A percentile compares a stretch with the other conserved stretches of the same genome.
These are phyloP conservation scores for Coleophoma cylindrospora DNA, from an alignment of 2,329 filamentous ascomycete genomes.

Conservation along the genomic window DNA sequence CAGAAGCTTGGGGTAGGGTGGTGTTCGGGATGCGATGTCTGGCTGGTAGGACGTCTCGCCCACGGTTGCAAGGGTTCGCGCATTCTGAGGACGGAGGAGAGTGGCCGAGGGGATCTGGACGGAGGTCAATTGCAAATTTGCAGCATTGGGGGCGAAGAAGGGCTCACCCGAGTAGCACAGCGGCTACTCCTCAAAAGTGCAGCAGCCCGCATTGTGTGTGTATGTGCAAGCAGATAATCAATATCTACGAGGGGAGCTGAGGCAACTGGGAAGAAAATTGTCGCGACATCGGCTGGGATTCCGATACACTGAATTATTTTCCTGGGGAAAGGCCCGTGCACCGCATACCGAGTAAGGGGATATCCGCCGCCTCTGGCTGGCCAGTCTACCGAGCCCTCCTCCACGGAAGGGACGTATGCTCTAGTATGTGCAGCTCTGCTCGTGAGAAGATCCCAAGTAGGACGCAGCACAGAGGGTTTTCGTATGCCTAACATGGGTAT, in stretches of 20 bases:
- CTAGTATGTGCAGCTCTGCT: no score
- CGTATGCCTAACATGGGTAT: no score
- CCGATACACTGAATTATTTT: no score
- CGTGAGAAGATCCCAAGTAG: no score
- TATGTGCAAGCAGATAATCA: neutral
- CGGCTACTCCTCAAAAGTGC: conserved; percentile 25
- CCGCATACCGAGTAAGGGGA: no score
- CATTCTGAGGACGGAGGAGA: conserved; percentile 10
- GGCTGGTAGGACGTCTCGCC: conserved; percentile 16
- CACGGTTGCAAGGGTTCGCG: conserved; percentile 23
- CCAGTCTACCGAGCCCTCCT: no score
- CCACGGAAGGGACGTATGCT: no score
- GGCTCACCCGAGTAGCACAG: conserved; percentile 22
- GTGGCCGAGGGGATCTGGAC: conserved; percentile 12
- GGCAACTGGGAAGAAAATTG: neutral
- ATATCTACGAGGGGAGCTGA: neutral
- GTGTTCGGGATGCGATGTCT: conserved; percentile 34
- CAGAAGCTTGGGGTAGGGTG: conserved; percentile 79
- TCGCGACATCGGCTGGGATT: neutral
- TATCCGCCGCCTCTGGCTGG: no score
- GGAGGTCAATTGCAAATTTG: conserved; percentile 12
- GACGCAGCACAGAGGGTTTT: no score
- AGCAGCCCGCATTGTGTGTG: conserved; percentile 20
- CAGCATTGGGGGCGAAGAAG: neutral
- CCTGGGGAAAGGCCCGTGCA: no score